Conservation (phyloP, 1,284 basidiomycete species). For the Thelephora terrestris region DNA sequence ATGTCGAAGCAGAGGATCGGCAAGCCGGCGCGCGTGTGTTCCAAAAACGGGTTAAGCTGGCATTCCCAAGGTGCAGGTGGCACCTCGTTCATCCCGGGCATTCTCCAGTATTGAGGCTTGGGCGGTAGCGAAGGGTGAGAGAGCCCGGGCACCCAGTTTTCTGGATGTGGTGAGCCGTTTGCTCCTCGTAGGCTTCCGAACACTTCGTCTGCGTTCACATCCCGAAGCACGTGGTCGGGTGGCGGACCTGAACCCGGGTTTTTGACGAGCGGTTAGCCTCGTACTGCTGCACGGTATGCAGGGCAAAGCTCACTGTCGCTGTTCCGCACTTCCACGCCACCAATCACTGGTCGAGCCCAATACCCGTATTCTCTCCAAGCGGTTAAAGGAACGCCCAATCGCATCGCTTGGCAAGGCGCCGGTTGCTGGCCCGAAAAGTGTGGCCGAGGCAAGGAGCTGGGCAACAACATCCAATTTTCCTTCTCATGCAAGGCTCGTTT, state of each 20-base stretch:
- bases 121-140: slow-evolving; percentile 39
- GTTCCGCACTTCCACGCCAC: slow-evolving; percentile 15
- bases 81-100: slow-evolving; percentile 28
- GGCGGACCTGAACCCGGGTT: background rate
- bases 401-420: slow-evolving; percentile 9
- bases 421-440: background rate
- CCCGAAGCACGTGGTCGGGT: background rate
- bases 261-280: background rate
- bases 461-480: slow-evolving; percentile 1
- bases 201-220: slow-evolving; percentile 23
- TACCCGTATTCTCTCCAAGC: slow-evolving; percentile 21
- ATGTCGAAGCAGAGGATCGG: slow-evolving; percentile 42
- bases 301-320: slow-evolving; percentile 15
- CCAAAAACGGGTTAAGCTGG: slow-evolving; percentile 44
- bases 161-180: slow-evolving; percentile 26
- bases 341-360: slow-evolving; percentile 21
- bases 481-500: background rate
- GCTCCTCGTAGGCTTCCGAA: slow-evolving; percentile 23
- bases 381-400: background rate
- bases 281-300: background rate
- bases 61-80: slow-evolving; percentile 28
- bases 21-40: slow-evolving; percentile 32
- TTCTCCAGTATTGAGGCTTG: slow-evolving; percentile 34
- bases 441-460: background rate
- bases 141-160: slow-evolving; percentile 37